A percentile compares a stretch with the other conserved stretches of the same genome.
These are phyloP conservation scores for Fusarium circinatum DNA, from an alignment of 2,329 filamentous ascomycete genomes.

Conservation along the genomic window DNA sequence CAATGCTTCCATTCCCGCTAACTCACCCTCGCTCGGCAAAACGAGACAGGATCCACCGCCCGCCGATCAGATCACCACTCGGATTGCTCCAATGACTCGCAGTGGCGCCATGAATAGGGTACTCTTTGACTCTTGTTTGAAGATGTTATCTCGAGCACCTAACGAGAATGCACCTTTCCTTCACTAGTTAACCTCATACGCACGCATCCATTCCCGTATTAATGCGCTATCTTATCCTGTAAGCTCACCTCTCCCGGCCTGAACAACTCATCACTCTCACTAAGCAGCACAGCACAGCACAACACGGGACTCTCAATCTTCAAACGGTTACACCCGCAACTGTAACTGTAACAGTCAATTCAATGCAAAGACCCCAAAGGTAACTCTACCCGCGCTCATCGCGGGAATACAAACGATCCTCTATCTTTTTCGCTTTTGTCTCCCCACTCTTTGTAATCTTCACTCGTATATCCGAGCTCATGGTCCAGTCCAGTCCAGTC, in stretches of 20 bases:
- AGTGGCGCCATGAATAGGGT: conserved; percentile 33
- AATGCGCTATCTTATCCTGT: conserved; percentile 3
- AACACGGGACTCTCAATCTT: background rate
- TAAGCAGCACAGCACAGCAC: background rate
- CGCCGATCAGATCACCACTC: conserved; percentile 42
- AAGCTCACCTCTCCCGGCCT: conserved; percentile 7
- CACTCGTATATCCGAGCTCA: conserved; percentile 16
- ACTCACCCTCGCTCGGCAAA: conserved; percentile 17
- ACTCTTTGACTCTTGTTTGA: conserved; percentile 7
- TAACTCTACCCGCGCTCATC: conserved; percentile 14
- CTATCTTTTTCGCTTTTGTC: background rate
- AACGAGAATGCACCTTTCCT: background rate
- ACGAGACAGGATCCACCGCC: conserved; percentile 36
- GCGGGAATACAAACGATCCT: background rate
- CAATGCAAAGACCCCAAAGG: background rate
- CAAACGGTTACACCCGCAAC: conserved; percentile 15
- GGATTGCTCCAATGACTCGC: conserved; percentile 40
- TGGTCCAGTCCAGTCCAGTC: background rate
- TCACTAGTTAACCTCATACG: background rate
- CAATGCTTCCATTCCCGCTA: background rate
- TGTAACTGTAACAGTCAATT: conserved; percentile 1
- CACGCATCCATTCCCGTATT: background rate
- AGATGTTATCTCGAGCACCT: background rate
- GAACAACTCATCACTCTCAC: conserved; percentile 22
- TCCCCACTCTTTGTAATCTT: conserved; percentile 25